Evolutionary conservation across 768 basidiomycete genomes (phyloP), one percentile per base, ranked within the genome.

Genomic region (Lyophyllum semitale): DNA sequence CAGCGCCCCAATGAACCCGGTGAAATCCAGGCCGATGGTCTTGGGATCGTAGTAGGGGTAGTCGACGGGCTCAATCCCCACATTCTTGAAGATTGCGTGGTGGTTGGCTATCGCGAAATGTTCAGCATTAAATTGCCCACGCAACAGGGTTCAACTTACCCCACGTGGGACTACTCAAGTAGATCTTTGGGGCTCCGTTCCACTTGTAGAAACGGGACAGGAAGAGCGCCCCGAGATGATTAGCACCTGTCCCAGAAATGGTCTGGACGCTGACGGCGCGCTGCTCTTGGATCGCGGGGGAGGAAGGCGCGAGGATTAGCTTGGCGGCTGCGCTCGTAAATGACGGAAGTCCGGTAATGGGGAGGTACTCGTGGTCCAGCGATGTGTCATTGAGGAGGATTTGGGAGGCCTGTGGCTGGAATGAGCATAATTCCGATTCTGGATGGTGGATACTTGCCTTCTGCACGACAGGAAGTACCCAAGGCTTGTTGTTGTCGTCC

Each of bases 1-100:
- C 60, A 95, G 71, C 11, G 84, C 63, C 15, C 70, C 70, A 48
- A 88, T 70, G 65, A 95, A 83, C 22, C 89, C 90, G 23, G 74
- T 67, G 63, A 86, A 90, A 67, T 95, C 92, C 37, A 98, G 80
- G 12, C 88, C 91, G 63, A 95, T 90, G 15, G 93, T 97, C 71
- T 84, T 81, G 35, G 92, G 84, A 74, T 96, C 88, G 70, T 93
- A 98, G 76, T 99, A 99, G n/a, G 91, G 82, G 73, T 98, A 98
- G 27, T 88, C 82, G 56, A 89, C 75, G 41, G 94, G 93, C 54
- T 88, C 80, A 58, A 99, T 87, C 35, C 91, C 94, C 15, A 94
- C 92, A 65, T 95, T 95, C 64, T 82, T 87, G 75, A 95, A 89
- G 65, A 98, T 91, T 18, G 93, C 88, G 60, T 88, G 83, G 72